phyloP scores from a whole-genome alignment of 1,139 yeast genomes.

The Meyerozyma carpophila region DNA sequence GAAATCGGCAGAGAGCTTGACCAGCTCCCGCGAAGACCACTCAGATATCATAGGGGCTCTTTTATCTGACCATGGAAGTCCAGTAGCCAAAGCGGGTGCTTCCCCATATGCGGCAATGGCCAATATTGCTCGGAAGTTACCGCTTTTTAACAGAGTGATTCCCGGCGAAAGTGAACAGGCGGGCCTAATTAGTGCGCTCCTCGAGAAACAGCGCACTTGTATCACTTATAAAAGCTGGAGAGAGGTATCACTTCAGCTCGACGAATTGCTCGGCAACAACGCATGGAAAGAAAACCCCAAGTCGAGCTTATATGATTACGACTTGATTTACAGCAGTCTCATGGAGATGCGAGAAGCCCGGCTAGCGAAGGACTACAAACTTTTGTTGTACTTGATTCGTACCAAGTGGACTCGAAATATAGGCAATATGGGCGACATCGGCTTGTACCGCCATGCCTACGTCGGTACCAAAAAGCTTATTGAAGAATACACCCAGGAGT shows the following conservation, averaged over 20 bases:
- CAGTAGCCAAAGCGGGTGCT: not conserved
- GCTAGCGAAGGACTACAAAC: conserved; percentile 47
- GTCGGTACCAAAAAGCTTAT: conserved; percentile 83
- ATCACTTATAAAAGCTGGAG: conserved; percentile 70
- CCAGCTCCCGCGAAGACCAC: not conserved
- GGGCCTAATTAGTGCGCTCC: conserved; percentile 22
- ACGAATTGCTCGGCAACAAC: conserved; percentile 56
- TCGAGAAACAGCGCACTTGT: conserved; percentile 52
- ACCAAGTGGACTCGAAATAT: conserved; percentile 82
- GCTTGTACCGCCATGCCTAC: conserved; percentile 69
- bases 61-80: not conserved
- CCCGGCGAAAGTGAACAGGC: conserved; percentile 25
- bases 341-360: conserved; percentile 61
- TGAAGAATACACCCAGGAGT: conserved; percentile 78
- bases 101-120: not conserved
- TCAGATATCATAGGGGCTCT: not conserved
- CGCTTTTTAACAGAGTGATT: conserved; percentile 22
- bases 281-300: conserved; percentile 65
- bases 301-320: conserved; percentile 67
- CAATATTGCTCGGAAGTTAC: conserved; percentile 14
- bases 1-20: not conserved
- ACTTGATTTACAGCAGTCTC: conserved; percentile 50
- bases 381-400: conserved; percentile 66
- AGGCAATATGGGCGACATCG: conserved; percentile 83
- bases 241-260: conserved; percentile 56